Conservation (phyloP, 768 basidiomycete species). For the Amanita polypyramis region DNA sequence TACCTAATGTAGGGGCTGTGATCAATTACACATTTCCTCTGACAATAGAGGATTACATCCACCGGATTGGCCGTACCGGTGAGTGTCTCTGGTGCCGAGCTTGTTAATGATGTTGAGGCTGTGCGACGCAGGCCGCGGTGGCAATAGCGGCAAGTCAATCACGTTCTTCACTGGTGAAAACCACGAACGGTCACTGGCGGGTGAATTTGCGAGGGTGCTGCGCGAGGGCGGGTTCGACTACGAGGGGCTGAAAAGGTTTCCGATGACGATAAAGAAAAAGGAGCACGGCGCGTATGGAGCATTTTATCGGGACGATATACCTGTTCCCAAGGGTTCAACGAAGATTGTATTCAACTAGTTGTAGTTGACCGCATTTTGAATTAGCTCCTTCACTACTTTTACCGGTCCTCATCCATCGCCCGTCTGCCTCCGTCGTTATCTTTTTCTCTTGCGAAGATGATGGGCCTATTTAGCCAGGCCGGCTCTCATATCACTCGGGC, state of each 20-base stretch:
- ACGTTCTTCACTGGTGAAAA: constrained; percentile 94
- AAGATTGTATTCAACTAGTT: constrained; percentile 62
- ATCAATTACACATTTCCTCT: constrained; percentile 98
- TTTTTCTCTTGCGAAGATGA: constrained; percentile 35
- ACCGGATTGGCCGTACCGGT: constrained; percentile 87
- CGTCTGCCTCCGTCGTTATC: neutral
- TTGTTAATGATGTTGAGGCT: constrained; percentile 1
- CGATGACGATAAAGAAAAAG: constrained; percentile 97
- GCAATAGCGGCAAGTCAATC: constrained; percentile 80
- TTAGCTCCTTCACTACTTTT: neutral
- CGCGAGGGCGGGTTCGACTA: constrained; percentile 79
- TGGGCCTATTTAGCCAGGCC: constrained; percentile 71
- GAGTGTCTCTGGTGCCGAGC: constrained; percentile 14
- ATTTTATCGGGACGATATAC: constrained; percentile 65
- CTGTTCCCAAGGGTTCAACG: constrained; percentile 49
- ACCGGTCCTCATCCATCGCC: neutral
- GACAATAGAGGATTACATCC: constrained; percentile 89
- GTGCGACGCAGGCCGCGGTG: constrained; percentile 67
- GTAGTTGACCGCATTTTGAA: constrained; percentile 7
- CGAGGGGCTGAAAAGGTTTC: constrained; percentile 74
- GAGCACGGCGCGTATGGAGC: constrained; percentile 85
- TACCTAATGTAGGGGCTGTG: constrained; percentile 89
- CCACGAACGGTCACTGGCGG: constrained; percentile 80
- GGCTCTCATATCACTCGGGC: constrained; percentile 43
- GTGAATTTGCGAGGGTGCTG: constrained; percentile 86